Evolutionary conservation across 2,329 filamentous ascomycete genomes (phyloP), one percentile per base, ranked within the genome.

Genomic region (Herpotrichia juniperi): DNA sequence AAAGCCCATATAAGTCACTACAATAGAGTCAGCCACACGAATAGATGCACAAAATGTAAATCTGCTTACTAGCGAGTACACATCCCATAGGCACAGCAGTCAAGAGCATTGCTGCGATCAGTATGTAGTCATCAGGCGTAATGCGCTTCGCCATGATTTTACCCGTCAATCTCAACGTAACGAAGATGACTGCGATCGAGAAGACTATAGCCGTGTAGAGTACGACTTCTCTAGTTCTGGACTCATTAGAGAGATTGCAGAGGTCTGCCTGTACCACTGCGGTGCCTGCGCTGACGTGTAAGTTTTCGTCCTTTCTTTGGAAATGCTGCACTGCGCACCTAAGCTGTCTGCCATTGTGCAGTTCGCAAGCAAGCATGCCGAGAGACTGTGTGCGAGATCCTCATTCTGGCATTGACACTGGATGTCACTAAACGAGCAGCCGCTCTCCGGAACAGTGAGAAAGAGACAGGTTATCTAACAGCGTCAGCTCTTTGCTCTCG

Each of bases 1-100:
- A 42, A 68, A 67, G 16, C 63, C 63, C 4, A 51, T 44, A n/a
- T 50, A 25, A 1, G 56, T 54, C 61, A 68, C 62, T 67, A 10
- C 17, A 8, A 3, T 1, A 3, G 22, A 1, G 37, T 64, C 28
- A 66, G 46, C 16, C 10, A 10, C 19, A n/a, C n/a, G n/a, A n/a
- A n/a, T n/a, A n/a, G 12, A n/a, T 26, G 6, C 9, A 8, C 22
- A 42, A 24, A 11, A 1, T 31, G 5, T 28, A 2, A 8, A 6
- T 6, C 19, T 25, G 17, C 48, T 2, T 56, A 67, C 64, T 67
- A 8, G 43, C 39, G 2, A 66, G 45, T 3, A 60, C 54, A 30
- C 58, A 62, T 9, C 53, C 63, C 6, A 56, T 48, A 21, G 66
- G 59, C 2, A 63, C 31, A n/a, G 53, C 53, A 7, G 58, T 54